Evolutionary conservation across 805 yeast genomes (phyloP).

Genomic region (Pichia nakasei): DNA sequence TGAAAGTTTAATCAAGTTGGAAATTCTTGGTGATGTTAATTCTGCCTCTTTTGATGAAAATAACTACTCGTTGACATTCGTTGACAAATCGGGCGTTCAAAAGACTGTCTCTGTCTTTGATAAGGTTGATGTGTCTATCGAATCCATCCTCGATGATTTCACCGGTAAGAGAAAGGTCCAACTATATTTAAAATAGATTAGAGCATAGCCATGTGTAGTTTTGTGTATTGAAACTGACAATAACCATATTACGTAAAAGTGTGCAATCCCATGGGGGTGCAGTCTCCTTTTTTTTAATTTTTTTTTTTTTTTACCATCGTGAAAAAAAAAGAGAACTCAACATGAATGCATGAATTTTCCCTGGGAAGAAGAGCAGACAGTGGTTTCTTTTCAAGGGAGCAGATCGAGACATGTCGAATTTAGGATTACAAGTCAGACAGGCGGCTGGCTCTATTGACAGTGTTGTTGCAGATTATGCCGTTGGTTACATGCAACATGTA

Average conservation of each 20-base stretch:
- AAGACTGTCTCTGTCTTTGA: conserved; percentile 62
- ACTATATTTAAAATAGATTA: conserved; percentile 44
- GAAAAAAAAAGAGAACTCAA: too few species aligned
- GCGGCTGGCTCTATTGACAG: conserved; percentile 84
- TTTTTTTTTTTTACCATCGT: too few species aligned
- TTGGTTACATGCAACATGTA: conserved; percentile 81
- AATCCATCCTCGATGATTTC: conserved; percentile 71
- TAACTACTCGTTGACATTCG: conserved; percentile 56
- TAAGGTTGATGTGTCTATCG: conserved; percentile 73
- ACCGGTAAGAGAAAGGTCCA: conserved; percentile 93
- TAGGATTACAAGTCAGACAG: conserved; percentile 57
- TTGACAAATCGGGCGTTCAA: conserved; percentile 29
- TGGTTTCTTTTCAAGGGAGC: neutral
- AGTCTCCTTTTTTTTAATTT: too few species aligned
- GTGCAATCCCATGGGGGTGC: too few species aligned
- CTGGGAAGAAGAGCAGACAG: too few species aligned
- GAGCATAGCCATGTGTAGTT: neutral
- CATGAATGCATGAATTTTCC: too few species aligned
- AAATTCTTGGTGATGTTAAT: conserved; percentile 57
- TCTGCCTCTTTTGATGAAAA: conserved; percentile 71
- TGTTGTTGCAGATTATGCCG: conserved; percentile 80
- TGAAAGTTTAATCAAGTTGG: conserved; percentile 83
- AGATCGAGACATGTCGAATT: conserved; percentile 22
- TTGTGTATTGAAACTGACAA: too few species aligned
- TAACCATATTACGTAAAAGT: too few species aligned